These are phyloP conservation scores for Aechmea fasciata DNA, from an alignment of 176 grass and related monocot species.

Conservation along the genomic window DNA sequence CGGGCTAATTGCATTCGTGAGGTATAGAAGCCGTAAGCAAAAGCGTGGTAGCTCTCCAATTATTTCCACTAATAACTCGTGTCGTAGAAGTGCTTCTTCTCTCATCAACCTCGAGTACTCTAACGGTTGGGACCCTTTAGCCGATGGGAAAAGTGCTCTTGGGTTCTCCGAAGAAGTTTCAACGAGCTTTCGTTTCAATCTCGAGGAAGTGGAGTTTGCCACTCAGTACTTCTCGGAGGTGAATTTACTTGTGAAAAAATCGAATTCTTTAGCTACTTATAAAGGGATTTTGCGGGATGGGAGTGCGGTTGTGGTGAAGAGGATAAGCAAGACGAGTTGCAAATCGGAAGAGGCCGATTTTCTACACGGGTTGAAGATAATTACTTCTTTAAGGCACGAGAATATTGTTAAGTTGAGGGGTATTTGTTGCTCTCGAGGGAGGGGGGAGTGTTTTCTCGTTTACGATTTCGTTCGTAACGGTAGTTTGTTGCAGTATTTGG, in stretches of 20 bases:
- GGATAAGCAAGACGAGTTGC: conserved; percentile 79
- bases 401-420: conserved; percentile 62
- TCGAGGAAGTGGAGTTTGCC: conserved; percentile 88
- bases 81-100: conserved; percentile 47
- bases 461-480: conserved; percentile 85
- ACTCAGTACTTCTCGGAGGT: conserved; percentile 89
- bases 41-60: conserved; percentile 13
- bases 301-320: conserved; percentile 56
- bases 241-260: conserved; percentile 56
- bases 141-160: conserved; percentile 32
- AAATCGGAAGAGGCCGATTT: conserved; percentile 79
- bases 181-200: conserved; percentile 49
- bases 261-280: conserved; percentile 39
- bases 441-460: conserved; percentile 86
- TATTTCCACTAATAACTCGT: conserved; percentile 20
- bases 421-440: conserved; percentile 79
- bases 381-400: conserved; percentile 56
- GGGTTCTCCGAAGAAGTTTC: conserved; percentile 42
- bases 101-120: conserved; percentile 90
- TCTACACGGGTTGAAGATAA: conserved; percentile 51
- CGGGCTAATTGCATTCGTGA: conserved; percentile 40
- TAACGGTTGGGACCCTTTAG: conserved; percentile 75
- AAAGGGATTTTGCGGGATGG: conserved; percentile 72
- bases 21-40: conserved; percentile 38
- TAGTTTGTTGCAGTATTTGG: conserved; percentile 57